Evolutionary conservation across 345 rosid species (phyloP).

Genomic region (Microcos paniculata): DNA sequence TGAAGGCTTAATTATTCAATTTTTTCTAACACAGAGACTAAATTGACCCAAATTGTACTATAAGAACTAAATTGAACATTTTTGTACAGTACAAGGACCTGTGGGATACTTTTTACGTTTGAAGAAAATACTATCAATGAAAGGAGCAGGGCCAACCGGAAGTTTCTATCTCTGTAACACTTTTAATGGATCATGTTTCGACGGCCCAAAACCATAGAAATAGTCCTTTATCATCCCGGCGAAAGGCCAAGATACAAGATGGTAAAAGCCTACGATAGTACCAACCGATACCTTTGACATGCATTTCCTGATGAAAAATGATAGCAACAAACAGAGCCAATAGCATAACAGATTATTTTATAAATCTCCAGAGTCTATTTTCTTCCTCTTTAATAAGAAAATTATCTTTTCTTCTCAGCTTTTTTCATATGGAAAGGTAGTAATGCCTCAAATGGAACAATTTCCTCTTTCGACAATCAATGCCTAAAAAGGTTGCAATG

Average conservation of each 20-base stretch:
- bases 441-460: not conserved
- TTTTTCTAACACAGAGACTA: no score
- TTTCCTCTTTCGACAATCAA: not conserved
- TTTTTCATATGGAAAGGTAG: not conserved
- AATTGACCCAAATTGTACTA: no score
- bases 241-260: not conserved
- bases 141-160: no score
- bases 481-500: not conserved
- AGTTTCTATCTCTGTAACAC: no score
- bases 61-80: no score
- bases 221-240: not conserved
- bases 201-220: not conserved
- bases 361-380: not conserved
- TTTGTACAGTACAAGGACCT: no score
- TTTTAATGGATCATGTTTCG: no score
- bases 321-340: not conserved
- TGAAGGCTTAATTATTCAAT: no score
- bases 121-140: not conserved
- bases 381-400: no score
- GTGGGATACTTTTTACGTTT: no score
- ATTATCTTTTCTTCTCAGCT: not conserved
- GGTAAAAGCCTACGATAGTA: not conserved
- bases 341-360: not conserved
- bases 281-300: not conserved
- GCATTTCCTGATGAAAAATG: not conserved